Base-by-base conservation (phyloP, 2,329 filamentous ascomycete species). In the Myriosclerotinia curreyana region DNA sequence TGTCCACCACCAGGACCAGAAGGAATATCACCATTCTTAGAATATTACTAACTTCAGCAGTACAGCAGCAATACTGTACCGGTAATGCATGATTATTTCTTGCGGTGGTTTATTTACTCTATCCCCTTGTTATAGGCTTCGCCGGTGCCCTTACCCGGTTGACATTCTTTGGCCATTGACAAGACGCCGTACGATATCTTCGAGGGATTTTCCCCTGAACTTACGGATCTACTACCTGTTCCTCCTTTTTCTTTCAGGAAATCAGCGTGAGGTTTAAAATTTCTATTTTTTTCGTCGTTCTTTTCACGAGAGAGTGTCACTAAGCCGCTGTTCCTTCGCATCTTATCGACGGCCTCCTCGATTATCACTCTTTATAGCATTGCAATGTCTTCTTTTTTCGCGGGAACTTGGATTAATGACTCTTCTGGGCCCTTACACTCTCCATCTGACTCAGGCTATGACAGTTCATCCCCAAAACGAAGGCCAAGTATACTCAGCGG, bases 311-410 rank as follows among this genome's bases (percentile, higher is more conserved):
- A 67, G 69, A 71, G 69, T 69, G 67, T 64, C 48, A 65, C 66
- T 70, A 73, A 67, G 64, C 67, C 63, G 60, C 67, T 65, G 36
- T 66, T 70, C 68, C 31, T 66, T 70, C 60, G 69, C 63, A 62
- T 65, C 52, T 66, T 71, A 70, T 70, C 68, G 50, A 69, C 66
- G 66, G 66, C 69, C 66, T 70, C 66, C 68, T 72, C 65, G 53
- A 60, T 53, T 54, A 38, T 62, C 65, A 61, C 55, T 71, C 66
- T 48, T 71, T 68, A 53, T 68, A 51, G 15, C 31, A 25, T 63
- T 62, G 63, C 31, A 15, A 68, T 68, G 67, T 66, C 64, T 46
- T 64, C 46, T 62, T 62, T 53, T 34, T 60, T 44, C 46, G 11
- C 38, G 4, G 34, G 12, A n/a, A 34, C n/a, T 12, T 54, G 61